phyloP scores from a whole-genome alignment of 208 protist genomes.

The Trypanosoma lewisi region DNA sequence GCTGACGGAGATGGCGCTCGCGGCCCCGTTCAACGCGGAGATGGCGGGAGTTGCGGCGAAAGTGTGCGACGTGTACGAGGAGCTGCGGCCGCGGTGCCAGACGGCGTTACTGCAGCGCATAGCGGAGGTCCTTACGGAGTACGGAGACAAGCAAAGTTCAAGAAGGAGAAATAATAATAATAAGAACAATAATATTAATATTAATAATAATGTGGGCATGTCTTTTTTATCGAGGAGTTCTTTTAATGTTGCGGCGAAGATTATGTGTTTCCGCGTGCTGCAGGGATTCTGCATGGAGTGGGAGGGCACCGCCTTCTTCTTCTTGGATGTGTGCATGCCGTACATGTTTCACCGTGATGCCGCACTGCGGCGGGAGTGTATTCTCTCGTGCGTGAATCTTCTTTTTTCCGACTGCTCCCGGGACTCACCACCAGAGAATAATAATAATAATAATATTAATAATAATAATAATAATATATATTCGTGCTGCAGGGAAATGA shows the following conservation, averaged over 20 bases:
- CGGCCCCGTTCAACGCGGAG: slow-evolving; percentile 46
- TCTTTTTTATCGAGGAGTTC: slow-evolving; percentile 12
- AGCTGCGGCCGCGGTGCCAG: slow-evolving; percentile 39
- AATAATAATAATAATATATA: no score
- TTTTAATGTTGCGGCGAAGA: slow-evolving; percentile 35
- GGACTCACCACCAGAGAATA: background rate
- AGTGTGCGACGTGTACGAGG: slow-evolving; percentile 49
- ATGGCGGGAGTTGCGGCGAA: slow-evolving; percentile 40
- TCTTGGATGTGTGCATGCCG: slow-evolving; percentile 64
- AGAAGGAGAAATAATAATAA: background rate
- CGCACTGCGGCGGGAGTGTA: slow-evolving; percentile 53
- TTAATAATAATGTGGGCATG: background rate
- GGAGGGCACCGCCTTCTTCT: slow-evolving; percentile 55
- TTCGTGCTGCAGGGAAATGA: background rate
- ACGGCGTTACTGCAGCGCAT: slow-evolving; percentile 41
- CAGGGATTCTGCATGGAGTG: slow-evolving; percentile 50
- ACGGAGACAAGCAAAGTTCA: background rate
- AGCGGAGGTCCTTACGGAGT: slow-evolving; percentile 41
- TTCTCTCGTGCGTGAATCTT: slow-evolving; percentile 55
- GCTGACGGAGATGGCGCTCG: slow-evolving; percentile 43
- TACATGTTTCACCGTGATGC: slow-evolving; percentile 66
- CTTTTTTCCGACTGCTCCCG: slow-evolving; percentile 33
- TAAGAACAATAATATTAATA: background rate
- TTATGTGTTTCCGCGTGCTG: slow-evolving; percentile 65
- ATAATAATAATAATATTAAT: no score